These are phyloP conservation scores for Neckera pumila DNA, from an alignment of 225 moss, liverwort and hornwort species.

Conservation along the genomic window DNA sequence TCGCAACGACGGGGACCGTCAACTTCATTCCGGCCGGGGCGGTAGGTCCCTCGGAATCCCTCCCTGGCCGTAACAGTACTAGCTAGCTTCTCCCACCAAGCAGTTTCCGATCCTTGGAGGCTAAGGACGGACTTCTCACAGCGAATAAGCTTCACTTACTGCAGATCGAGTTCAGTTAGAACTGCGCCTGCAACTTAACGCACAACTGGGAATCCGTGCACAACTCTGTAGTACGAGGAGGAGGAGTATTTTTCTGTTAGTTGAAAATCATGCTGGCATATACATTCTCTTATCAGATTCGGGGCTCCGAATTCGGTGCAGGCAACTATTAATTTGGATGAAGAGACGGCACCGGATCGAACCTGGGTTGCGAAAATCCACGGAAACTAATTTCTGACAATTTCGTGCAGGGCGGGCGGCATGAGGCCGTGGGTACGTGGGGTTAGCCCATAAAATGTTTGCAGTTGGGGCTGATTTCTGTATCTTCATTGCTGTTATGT, in stretches of 20 bases:
- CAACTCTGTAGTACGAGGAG: background rate
- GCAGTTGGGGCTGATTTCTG: background rate
- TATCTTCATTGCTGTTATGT: background rate
- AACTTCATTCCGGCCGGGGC: background rate
- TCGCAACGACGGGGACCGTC: background rate
- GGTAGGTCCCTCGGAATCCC: background rate
- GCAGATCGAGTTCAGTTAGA: background rate
- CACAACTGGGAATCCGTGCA: background rate
- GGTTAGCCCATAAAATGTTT: background rate
- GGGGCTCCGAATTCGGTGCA: background rate
- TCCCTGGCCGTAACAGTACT: too few relatives aligned
- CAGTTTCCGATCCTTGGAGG: background rate
- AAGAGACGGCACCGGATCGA: background rate
- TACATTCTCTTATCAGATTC: background rate
- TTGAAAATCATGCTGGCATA: background rate
- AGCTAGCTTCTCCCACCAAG: too few relatives aligned
- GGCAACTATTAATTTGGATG: background rate
- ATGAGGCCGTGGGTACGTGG: background rate
- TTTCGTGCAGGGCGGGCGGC: background rate
- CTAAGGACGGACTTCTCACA: too few relatives aligned
- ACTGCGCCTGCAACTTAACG: background rate
- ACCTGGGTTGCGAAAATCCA: background rate
- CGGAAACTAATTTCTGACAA: background rate
- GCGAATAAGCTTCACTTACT: background rate
- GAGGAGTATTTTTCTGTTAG: background rate